Evolutionary conservation across 768 basidiomycete genomes (phyloP).

Genomic region (Suillus sp.): DNA sequence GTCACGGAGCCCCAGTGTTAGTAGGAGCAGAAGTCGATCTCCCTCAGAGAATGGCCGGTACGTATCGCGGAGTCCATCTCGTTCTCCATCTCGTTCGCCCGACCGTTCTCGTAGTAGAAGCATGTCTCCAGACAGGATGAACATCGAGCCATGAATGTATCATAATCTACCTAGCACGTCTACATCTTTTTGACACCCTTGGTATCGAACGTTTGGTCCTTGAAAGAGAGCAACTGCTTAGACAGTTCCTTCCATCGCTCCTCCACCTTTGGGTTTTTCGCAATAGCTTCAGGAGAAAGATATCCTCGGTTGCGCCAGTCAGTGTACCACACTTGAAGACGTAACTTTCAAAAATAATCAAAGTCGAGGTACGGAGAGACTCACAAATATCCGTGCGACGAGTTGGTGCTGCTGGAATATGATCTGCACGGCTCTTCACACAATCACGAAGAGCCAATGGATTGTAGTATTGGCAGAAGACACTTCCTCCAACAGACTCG

Average conservation of each 20-base stretch:
- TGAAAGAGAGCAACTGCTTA: slow-evolving; percentile 59
- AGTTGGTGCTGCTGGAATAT: slow-evolving; percentile 77
- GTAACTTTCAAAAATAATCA: neutral
- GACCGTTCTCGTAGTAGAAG: slow-evolving; percentile 61
- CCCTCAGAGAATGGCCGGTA: slow-evolving; percentile 56
- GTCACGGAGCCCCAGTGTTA: slow-evolving; percentile 28
- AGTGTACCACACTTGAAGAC: slow-evolving; percentile 72
- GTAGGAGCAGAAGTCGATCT: slow-evolving; percentile 30
- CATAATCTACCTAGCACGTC: slow-evolving; percentile 16
- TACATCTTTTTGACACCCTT: slow-evolving; percentile 29
- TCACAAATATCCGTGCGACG: slow-evolving; percentile 81
- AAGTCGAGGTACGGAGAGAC: slow-evolving; percentile 29
- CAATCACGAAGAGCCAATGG: slow-evolving; percentile 78
- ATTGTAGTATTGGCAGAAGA: slow-evolving; percentile 93
- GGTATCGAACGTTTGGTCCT: slow-evolving; percentile 33
- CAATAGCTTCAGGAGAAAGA: slow-evolving; percentile 60
- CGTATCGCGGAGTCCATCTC: slow-evolving; percentile 65
- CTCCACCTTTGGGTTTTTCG: slow-evolving; percentile 62
- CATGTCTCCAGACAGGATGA: slow-evolving; percentile 59
- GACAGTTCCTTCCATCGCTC: slow-evolving; percentile 72
- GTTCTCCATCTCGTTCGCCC: slow-evolving; percentile 44
- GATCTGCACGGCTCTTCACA: slow-evolving; percentile 70
- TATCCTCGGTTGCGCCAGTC: slow-evolving; percentile 75
- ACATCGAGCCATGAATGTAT: slow-evolving; percentile 33
- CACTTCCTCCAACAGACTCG: slow-evolving; percentile 77